phyloP scores from a whole-genome alignment of 257 asterid species.

The Scutellaria minor region DNA sequence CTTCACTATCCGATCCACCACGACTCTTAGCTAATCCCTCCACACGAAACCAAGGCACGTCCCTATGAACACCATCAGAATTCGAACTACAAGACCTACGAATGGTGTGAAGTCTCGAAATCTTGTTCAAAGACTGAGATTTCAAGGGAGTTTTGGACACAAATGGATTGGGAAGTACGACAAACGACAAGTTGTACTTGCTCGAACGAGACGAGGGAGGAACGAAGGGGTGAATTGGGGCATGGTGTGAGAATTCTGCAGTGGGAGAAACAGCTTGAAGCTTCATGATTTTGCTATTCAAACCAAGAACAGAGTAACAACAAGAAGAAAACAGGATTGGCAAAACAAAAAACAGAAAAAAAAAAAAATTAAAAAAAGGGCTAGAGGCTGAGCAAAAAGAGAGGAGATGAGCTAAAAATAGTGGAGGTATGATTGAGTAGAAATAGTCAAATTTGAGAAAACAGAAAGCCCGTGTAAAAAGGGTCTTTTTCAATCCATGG shows the following conservation, averaged over 20 bases:
- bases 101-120: slow-evolving; percentile 33
- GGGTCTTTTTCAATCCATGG: slow-evolving; percentile 42
- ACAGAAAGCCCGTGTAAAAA: slow-evolving; percentile 59
- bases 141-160: slow-evolving; percentile 37
- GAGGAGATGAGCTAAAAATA: slow-evolving; percentile 37
- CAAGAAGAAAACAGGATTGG: slow-evolving; percentile 5
- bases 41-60: slow-evolving; percentile 24
- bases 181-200: slow-evolving; percentile 30
- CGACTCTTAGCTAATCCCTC: slow-evolving; percentile 28
- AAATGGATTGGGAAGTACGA: slow-evolving; percentile 38
- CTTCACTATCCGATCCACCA: background rate
- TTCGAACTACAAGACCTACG: slow-evolving; percentile 50
- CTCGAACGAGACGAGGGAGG: slow-evolving; percentile 34
- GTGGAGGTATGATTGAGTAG: slow-evolving; percentile 23
- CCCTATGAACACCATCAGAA: slow-evolving; percentile 43
- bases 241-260: slow-evolving; percentile 46
- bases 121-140: slow-evolving; percentile 40
- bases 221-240: slow-evolving; percentile 34
- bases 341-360: slow-evolving; percentile 8
- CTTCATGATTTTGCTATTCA: slow-evolving; percentile 41
- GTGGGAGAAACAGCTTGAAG: slow-evolving; percentile 47
- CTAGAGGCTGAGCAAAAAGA: slow-evolving; percentile 32
- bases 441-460: slow-evolving; percentile 45
- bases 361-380: slow-evolving; percentile 25
- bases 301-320: background rate